Evolutionary conservation across 345 rosid genomes (phyloP), one percentile per base, ranked within the genome.

Genomic region (Excoecaria cochinchinensis): DNA sequence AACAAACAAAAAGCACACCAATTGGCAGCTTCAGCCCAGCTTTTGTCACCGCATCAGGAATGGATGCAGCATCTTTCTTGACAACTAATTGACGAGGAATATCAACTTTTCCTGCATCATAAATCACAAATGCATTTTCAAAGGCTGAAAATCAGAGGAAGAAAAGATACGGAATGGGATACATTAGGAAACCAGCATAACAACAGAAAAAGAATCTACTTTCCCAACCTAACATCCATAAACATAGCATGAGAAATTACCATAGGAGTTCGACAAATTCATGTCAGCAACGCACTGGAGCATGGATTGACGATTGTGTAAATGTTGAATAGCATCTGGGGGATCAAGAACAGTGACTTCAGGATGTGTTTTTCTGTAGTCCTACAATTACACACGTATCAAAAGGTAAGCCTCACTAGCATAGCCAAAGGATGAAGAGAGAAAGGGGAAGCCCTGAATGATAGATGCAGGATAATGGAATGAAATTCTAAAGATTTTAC

Each of bases 331-430:
- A 24, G 93, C 93, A 86, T 88, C 92, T 21, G 92, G 96, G 63
- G 96, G 96, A 82, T 91, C 93, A 55, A 91, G 96, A 80, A 91
- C 93, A 42, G 96, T 87, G 77, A 91, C 96, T 81, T 88, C 96
- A 22, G 93, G 96, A 82, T 91, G 92, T 63, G 88, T 78, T 69
- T 22, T 81, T 74, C 93, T 68, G 75, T 89, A 91, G 24, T 89
- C 96, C 96, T 91, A 75, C 74, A 85, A 70, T 73, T 66, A 44
- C 24, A 64, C 13, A 24, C 57, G 56, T 66, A 22, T 38, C 44
- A 71, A 64, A 25, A 19, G 24, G 40, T 25, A 39, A 47, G 50
- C 48, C 12, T 68, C 51, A 64, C 5, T 57, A 9, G 21, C 7
- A 38, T 48, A 31, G 7, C 25, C 19, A 50, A 63, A 19, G 16